Percentiles rank a stretch among this genome's conserved stretches.
Evolutionary conservation across 2,329 filamentous ascomycete species (phyloP).

Genomic region (Didymella sp.): DNA sequence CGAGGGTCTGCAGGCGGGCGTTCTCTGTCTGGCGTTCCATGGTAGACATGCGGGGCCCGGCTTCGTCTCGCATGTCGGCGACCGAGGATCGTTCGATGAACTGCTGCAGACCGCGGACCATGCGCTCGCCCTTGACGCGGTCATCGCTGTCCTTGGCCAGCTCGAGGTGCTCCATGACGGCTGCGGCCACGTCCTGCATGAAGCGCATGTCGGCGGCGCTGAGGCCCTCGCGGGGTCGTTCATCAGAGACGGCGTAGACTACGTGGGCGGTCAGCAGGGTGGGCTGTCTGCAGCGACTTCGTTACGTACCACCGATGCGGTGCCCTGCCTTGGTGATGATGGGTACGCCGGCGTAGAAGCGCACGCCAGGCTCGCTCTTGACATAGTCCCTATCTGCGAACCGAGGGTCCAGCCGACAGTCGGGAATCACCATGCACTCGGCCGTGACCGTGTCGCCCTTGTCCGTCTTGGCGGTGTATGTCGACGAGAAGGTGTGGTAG

Average conservation of each 20-base stretch:
- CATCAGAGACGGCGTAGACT: slow-evolving; percentile 43
- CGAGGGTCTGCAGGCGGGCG: slow-evolving; percentile 37
- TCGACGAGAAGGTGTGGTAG: slow-evolving; percentile 38
- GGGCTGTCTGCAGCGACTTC: background rate
- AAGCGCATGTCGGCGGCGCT: slow-evolving; percentile 37
- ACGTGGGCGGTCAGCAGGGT: background rate
- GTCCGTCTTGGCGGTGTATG: slow-evolving; percentile 28
- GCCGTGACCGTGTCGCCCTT: slow-evolving; percentile 29
- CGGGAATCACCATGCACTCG: slow-evolving; percentile 36
- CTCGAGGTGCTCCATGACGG: slow-evolving; percentile 45
- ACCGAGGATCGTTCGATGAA: slow-evolving; percentile 43
- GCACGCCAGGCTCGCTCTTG: slow-evolving; percentile 34
- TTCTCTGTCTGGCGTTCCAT: slow-evolving; percentile 48
- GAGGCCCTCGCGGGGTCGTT: slow-evolving; percentile 35
- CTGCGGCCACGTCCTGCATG: slow-evolving; percentile 41
- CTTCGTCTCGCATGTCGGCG: slow-evolving; percentile 29
- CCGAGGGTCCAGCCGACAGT: slow-evolving; percentile 35
- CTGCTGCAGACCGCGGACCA: slow-evolving; percentile 45
- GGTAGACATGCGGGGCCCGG: slow-evolving; percentile 28
- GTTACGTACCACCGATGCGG: slow-evolving; percentile 32
- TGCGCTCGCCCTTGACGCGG: slow-evolving; percentile 37
- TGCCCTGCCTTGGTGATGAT: slow-evolving; percentile 39
- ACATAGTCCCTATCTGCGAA: slow-evolving; percentile 38
- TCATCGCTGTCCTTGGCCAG: slow-evolving; percentile 38
- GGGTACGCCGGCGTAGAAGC: slow-evolving; percentile 46